phyloP scores from a whole-genome alignment of 1,139 yeast genomes.

The Debaryomycetaceae sp. region DNA sequence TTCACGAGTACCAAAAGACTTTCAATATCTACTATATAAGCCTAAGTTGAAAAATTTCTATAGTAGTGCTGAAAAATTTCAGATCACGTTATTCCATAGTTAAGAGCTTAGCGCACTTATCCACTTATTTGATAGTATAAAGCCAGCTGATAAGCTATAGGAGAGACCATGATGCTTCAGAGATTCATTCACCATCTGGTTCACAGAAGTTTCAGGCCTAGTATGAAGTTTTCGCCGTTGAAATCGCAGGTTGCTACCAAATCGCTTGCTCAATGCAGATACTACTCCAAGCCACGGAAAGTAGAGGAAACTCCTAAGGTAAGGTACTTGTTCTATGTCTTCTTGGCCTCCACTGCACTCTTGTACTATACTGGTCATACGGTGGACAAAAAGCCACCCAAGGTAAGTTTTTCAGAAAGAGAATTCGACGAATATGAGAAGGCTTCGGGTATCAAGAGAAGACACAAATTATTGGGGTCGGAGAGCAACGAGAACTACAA shows the following conservation, averaged over 20 bases:
- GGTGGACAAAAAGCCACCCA: conserved; percentile 52
- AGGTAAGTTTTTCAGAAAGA: conserved; percentile 51
- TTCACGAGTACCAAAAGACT: neutral
- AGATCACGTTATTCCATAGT: neutral
- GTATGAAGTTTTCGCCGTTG: neutral
- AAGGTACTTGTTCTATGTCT: conserved; percentile 47
- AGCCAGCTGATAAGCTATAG: no score
- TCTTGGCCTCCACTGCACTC: conserved; percentile 49
- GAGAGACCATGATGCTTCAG: no score
- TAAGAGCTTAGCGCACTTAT: neutral
- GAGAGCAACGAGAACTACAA: conserved; percentile 29
- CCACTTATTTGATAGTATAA: neutral
- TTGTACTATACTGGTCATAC: conserved; percentile 51
- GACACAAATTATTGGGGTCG: conserved; percentile 39
- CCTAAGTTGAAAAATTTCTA: no score
- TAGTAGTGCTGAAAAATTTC: neutral
- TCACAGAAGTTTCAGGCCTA: no score
- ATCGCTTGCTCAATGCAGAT: neutral
- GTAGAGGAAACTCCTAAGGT: conserved; percentile 37
- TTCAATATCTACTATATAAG: no score
- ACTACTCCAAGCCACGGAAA: neutral
- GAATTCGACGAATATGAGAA: conserved; percentile 56
- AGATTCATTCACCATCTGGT: no score
- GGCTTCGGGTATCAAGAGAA: conserved; percentile 52
- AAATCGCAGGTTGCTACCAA: neutral